Evolutionary conservation across 2,329 filamentous ascomycete genomes (phyloP).

Genomic region (Apiospora koreana): DNA sequence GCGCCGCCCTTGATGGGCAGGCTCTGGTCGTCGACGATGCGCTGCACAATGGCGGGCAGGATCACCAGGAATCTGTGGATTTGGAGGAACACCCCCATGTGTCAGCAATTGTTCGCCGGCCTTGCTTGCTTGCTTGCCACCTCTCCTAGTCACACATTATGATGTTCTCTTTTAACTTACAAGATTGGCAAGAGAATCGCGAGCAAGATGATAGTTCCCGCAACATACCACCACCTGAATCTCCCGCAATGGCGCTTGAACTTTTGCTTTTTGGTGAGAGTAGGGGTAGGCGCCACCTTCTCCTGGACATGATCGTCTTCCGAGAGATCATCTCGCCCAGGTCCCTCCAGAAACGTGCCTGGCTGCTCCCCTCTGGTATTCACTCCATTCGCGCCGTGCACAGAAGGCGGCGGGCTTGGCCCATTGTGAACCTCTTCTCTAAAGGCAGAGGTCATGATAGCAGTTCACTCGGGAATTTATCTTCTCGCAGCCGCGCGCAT

Average conservation of each 20-base stretch:
- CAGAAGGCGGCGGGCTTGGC: not conserved
- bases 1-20: slow-evolving; percentile 40
- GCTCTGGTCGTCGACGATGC: slow-evolving; percentile 42
- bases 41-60: slow-evolving; percentile 47
- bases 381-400: not conserved
- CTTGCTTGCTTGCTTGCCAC: no score
- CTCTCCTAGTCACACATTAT: no score
- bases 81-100: slow-evolving; percentile 10
- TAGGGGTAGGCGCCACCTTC: slow-evolving; percentile 22
- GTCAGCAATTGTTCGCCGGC: not conserved
- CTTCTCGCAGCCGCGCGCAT: not conserved
- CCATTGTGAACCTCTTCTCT: not conserved
- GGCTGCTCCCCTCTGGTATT: not conserved
- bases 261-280: slow-evolving; percentile 37
- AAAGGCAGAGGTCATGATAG: not conserved
- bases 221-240: slow-evolving; percentile 46
- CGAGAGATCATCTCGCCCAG: slow-evolving; percentile 20
- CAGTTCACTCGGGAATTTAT: not conserved
- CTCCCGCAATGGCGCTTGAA: slow-evolving; percentile 41
- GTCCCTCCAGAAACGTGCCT: not conserved
- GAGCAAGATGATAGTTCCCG: slow-evolving; percentile 41
- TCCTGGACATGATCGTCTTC: slow-evolving; percentile 31
- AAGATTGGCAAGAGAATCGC: slow-evolving; percentile 47
- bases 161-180: slow-evolving; percentile 33
- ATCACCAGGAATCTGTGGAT: slow-evolving; percentile 47